Conservation (phyloP, 1,284 basidiomycete genomes). For the Naganishia sp. region DNA sequence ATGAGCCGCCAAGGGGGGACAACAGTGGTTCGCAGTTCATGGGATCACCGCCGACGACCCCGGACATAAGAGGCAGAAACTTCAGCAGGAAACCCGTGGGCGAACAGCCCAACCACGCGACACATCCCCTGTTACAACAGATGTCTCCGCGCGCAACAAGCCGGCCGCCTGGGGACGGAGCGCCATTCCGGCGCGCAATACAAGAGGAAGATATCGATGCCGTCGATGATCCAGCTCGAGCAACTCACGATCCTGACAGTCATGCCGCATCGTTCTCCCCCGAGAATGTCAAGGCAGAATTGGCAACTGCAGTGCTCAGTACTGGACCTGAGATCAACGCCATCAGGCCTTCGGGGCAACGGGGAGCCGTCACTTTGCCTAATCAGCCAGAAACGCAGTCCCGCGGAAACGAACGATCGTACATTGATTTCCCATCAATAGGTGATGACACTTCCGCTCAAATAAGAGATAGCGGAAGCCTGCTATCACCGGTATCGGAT, state of each 20-base stretch:
- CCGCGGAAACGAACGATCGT: background rate
- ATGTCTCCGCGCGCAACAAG: constrained; percentile 19
- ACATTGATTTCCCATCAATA: constrained; percentile 9
- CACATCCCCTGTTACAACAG: constrained; percentile 30
- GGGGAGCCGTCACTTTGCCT: background rate
- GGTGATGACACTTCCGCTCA: background rate
- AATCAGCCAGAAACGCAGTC: constrained; percentile 1
- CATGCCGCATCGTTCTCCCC: background rate
- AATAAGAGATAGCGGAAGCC: background rate
- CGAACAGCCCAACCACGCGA: background rate
- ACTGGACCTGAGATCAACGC: constrained; percentile 2
- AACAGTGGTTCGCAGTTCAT: constrained; percentile 21
- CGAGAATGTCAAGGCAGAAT: constrained; percentile 3
- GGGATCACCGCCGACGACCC: constrained; percentile 21
- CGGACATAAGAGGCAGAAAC: constrained; percentile 24
- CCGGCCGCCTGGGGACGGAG: constrained; percentile 52
- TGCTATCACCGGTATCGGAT: constrained; percentile 15
- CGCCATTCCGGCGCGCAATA: constrained; percentile 77
- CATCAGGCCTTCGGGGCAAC: constrained; percentile 4
- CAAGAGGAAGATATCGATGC: constrained; percentile 72
- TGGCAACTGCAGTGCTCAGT: constrained; percentile 7
- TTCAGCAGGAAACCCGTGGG: constrained; percentile 2
- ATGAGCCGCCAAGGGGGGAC: constrained; percentile 4
- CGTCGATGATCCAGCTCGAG: background rate
- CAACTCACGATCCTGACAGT: background rate